Evolutionary conservation across 305 asterid genomes (phyloP).

Genomic region (Ajuga reptans): DNA sequence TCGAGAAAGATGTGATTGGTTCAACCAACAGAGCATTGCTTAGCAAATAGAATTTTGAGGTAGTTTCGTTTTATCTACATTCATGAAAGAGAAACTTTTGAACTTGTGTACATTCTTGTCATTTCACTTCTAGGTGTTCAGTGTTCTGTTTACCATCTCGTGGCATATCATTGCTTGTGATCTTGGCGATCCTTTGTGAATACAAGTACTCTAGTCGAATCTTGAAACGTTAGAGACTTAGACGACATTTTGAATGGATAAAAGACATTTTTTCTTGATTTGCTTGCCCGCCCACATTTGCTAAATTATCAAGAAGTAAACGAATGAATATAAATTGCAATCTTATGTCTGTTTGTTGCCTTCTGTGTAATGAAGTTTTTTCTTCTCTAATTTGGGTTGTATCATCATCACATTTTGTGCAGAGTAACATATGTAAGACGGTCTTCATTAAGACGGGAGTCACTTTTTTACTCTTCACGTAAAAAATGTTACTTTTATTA

Average conservation of each 20-base stretch:
- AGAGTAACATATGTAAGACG: no score
- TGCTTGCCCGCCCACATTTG: neutral
- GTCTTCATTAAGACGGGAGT: no score
- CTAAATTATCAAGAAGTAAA: neutral
- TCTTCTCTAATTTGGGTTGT: neutral
- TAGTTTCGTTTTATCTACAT: conserved; percentile 14
- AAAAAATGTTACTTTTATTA: no score
- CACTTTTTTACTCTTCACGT: no score
- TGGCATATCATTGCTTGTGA: conserved; percentile 18
- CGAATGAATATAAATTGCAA: no score
- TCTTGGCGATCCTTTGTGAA: conserved; percentile 21
- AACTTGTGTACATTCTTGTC: conserved; percentile 28
- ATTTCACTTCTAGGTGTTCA: neutral
- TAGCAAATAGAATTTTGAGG: conserved; percentile 17
- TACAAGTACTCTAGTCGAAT: conserved; percentile 13
- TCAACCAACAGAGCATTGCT: neutral
- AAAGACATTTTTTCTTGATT: neutral
- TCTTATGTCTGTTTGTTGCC: no score
- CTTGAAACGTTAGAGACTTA: conserved; percentile 13
- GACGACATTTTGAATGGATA: neutral
- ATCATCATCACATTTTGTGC: no score
- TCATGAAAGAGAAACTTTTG: conserved; percentile 18
- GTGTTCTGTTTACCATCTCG: conserved; percentile 6
- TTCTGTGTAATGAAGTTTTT: no score
- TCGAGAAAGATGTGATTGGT: neutral